Percentiles rank a stretch among this genome's conserved stretches.
Conservation (phyloP, 2,329 filamentous ascomycete genomes). For the Orbilia oligospora region DNA sequence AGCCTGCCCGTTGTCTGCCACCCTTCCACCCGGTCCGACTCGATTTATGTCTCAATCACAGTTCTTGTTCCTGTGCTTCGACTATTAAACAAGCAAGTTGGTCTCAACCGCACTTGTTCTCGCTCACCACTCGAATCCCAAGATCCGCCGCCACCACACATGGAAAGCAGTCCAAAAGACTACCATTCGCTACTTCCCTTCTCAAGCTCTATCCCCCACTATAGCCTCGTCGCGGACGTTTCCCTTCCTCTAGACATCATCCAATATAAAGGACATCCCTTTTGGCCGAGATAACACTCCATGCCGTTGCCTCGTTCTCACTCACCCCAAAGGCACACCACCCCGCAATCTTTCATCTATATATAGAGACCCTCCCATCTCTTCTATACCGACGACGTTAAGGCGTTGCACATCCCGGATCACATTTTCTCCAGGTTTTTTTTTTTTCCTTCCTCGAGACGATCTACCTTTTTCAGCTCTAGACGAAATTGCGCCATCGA, state of each 20-base stretch:
- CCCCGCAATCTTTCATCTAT: conserved; percentile 24
- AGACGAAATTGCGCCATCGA: conserved; percentile 52
- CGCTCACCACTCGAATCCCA: conserved; percentile 1
- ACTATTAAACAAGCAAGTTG: conserved; percentile 11
- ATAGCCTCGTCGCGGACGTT: conserved; percentile 53
- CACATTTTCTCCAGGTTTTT: conserved; percentile 10
- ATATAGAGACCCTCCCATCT: conserved; percentile 15
- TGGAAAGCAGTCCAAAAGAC: conserved; percentile 55
- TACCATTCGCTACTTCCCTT: conserved; percentile 37
- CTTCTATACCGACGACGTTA: conserved; percentile 18
- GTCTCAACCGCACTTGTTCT: conserved; percentile 6
- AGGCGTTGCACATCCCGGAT: neutral
- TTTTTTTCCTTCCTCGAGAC: conserved; percentile 9
- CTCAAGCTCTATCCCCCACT: conserved; percentile 42
- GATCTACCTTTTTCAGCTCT: conserved; percentile 12
- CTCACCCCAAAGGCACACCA: conserved; percentile 26
- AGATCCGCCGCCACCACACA: conserved; percentile 36
- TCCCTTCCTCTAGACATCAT: conserved; percentile 59
- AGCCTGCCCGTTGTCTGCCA: neutral
- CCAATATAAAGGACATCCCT: conserved; percentile 60
- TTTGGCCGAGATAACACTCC: conserved; percentile 60
- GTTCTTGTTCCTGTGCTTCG: conserved; percentile 1
- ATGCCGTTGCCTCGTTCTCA: conserved; percentile 1
- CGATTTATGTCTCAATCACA: conserved; percentile 45
- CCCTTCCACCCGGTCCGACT: neutral